Percentiles rank a stretch among this genome's conserved stretches.
These are phyloP conservation scores for Mucor piriformis DNA, from an alignment of 371 early-diverging fungal genomes.

Conservation along the genomic window DNA sequence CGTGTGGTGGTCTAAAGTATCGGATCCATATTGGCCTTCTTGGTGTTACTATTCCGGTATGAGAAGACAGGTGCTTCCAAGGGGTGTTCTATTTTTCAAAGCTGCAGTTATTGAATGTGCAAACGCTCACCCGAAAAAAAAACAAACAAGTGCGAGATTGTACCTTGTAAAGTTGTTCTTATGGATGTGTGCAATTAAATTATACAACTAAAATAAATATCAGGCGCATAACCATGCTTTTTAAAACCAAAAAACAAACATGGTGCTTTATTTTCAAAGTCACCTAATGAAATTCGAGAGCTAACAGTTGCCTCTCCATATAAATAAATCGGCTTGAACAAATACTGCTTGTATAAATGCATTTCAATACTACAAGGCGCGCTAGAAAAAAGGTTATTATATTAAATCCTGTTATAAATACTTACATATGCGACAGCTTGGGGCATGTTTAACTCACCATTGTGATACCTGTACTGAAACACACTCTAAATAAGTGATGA, in stretches of 20 bases:
- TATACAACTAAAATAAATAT: constrained; percentile 4
- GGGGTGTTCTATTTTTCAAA: constrained; percentile 6
- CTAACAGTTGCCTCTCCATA: constrained; percentile 1
- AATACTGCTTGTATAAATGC: constrained; percentile 13
- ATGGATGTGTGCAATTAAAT: constrained; percentile 16
- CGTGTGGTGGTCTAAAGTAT: constrained; percentile 10
- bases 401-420: constrained; percentile 13
- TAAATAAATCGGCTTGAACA: constrained; percentile 41
- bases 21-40: constrained; percentile 11
- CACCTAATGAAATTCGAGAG: constrained; percentile 7
- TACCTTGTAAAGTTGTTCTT: constrained; percentile 18
- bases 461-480: constrained; percentile 84
- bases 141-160: constrained; percentile 10
- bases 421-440: constrained; percentile 46
- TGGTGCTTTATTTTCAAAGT: constrained; percentile 2
- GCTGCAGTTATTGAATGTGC: constrained; percentile 14
- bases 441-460: constrained; percentile 81
- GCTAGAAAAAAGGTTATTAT: constrained; percentile 11
- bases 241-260: constrained; percentile 4
- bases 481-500: constrained; percentile 41
- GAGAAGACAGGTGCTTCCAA: constrained; percentile 13
- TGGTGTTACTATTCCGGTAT: constrained; percentile 18
- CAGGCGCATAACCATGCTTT: constrained; percentile 6
- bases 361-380: constrained; percentile 14
- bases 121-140: constrained; percentile 11